These are phyloP conservation scores for Venturia pyrina DNA, from an alignment of 2,329 filamentous ascomycete genomes.

Conservation along the genomic window DNA sequence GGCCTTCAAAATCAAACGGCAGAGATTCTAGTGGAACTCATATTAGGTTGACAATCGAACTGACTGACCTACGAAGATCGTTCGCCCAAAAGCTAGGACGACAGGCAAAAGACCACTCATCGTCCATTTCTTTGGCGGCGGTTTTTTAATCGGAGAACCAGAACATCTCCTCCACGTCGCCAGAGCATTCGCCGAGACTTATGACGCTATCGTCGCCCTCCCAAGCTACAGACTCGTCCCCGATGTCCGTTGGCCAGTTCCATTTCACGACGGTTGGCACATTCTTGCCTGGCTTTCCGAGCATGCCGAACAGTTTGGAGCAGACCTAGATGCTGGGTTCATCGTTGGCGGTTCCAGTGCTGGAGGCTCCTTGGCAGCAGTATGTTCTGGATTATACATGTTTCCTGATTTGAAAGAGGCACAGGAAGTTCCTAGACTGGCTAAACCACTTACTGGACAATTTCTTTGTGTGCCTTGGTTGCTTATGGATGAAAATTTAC, in stretches of 20 bases:
- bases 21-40: too few relatives aligned
- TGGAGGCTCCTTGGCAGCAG: conserved; percentile 40
- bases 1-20: too few relatives aligned
- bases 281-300: conserved; percentile 31
- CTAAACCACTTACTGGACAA: conserved; percentile 8
- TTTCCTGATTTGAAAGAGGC: neutral
- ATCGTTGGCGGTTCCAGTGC: conserved; percentile 43
- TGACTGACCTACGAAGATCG: neutral
- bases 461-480: conserved; percentile 1
- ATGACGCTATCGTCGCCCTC: conserved; percentile 35
- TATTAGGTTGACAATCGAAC: too few relatives aligned
- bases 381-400: conserved; percentile 14
- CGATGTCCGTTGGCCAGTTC: conserved; percentile 39
- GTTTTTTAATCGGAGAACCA: conserved; percentile 34
- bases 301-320: conserved; percentile 24
- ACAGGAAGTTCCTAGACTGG: neutral
- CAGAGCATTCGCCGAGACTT: conserved; percentile 27
- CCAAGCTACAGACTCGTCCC: conserved; percentile 45
- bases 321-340: conserved; percentile 31
- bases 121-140: conserved; percentile 34
- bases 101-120: conserved; percentile 16
- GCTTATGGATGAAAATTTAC: conserved; percentile 5
- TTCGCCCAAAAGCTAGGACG: neutral
- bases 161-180: conserved; percentile 34
- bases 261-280: conserved; percentile 39